phyloP scores from a whole-genome alignment of 495 filamentous ascomycete genomes.

The Penicillium soppii region DNA sequence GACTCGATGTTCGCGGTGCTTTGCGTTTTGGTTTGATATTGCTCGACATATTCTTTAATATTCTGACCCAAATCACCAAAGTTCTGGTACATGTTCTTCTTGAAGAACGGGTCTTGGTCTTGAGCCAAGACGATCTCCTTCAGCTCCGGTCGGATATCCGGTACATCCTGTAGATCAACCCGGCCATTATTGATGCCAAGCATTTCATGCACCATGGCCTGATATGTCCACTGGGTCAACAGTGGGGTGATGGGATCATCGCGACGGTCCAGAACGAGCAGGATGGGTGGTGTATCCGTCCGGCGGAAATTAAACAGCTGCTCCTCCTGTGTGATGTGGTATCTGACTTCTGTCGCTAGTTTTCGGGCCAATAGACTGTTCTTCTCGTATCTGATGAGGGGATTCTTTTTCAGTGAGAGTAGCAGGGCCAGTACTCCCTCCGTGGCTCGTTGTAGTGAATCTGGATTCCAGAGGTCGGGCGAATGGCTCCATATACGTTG shows the following conservation, averaged over 20 bases:
- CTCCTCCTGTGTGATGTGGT: constrained; percentile 92
- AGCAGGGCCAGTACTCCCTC: constrained; percentile 84
- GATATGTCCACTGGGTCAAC: constrained; percentile 97
- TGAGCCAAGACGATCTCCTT: constrained; percentile 95
- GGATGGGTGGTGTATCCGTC: constrained; percentile 90
- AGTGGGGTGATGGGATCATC: constrained; percentile 97
- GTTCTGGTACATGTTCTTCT: constrained; percentile 99
- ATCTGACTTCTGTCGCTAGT: constrained; percentile 85
- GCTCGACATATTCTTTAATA: constrained; percentile 97
- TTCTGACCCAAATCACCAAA: constrained; percentile 96
- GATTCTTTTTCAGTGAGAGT: constrained; percentile 91
- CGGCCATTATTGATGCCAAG: constrained; percentile 91
- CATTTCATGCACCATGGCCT: constrained; percentile 97
- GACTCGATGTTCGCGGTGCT: constrained; percentile 93
- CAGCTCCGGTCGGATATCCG: constrained; percentile 85
- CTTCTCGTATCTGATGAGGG: constrained; percentile 90
- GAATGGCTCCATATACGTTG: constrained; percentile 72
- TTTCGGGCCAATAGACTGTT: constrained; percentile 90
- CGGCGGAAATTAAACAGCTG: constrained; percentile 96
- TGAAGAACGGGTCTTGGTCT: constrained; percentile 98
- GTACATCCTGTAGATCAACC: constrained; percentile 82
- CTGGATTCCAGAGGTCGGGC: constrained; percentile 87
- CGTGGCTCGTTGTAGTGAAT: constrained; percentile 76
- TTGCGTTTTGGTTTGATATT: constrained; percentile 93
- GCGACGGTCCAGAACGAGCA: constrained; percentile 85